phyloP scores from a whole-genome alignment of 305 asterid species.

The Rubia tinctorum region DNA sequence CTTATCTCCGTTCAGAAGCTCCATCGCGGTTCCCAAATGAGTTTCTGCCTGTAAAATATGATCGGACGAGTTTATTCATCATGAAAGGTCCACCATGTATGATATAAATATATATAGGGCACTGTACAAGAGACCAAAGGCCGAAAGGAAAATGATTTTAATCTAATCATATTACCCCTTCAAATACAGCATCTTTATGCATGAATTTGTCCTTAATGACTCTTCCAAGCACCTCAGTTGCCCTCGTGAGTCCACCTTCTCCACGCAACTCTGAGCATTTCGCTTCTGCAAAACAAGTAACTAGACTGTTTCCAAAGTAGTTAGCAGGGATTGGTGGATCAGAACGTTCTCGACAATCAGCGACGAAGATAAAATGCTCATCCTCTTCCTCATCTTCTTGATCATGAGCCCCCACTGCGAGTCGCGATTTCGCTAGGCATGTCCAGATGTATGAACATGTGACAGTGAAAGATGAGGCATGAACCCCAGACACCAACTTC shows the following conservation, averaged over 20 bases:
- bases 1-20: conserved; percentile 2
- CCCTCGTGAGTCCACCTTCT: conserved; percentile 17
- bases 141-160: too few relatives aligned
- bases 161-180: background rate
- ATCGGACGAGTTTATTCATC: too few relatives aligned
- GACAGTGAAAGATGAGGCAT: background rate
- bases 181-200: conserved; percentile 13
- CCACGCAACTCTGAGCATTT: conserved; percentile 18
- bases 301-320: conserved; percentile 27
- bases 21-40: conserved; percentile 1
- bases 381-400: background rate
- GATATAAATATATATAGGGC: too few relatives aligned
- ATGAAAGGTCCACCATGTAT: too few relatives aligned
- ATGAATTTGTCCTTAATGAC: conserved; percentile 12
- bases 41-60: background rate
- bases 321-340: background rate
- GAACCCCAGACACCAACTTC: background rate
- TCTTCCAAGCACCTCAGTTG: conserved; percentile 16
- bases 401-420: background rate
- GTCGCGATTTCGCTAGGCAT: background rate
- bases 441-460: background rate
- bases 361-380: background rate
- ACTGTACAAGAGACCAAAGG: too few relatives aligned
- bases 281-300: conserved; percentile 3
- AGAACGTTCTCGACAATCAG: background rate